Evolutionary conservation across 345 rosid species (phyloP).

Genomic region (Psidium friedrichsthalianum): DNA sequence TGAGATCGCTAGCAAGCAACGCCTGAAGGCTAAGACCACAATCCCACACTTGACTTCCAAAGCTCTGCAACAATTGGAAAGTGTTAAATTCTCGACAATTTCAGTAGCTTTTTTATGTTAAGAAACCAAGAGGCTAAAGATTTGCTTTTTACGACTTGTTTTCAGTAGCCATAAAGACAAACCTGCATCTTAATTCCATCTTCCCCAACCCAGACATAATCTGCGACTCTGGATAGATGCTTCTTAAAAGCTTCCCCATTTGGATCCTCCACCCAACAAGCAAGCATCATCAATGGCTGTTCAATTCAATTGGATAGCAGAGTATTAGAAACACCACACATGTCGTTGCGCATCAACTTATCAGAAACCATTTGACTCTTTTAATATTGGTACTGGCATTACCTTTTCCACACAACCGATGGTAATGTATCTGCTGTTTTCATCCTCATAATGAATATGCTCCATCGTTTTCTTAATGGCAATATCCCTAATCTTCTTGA

Average conservation of each 20-base stretch:
- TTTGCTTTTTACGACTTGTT: background rate
- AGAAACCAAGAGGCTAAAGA: background rate
- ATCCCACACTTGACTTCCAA: constrained; percentile 84
- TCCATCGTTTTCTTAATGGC: constrained; percentile 43
- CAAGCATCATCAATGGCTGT: constrained; percentile 51
- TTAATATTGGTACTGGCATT: background rate
- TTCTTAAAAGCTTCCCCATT: constrained; percentile 38
- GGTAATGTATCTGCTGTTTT: constrained; percentile 53
- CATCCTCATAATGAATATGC: constrained; percentile 61
- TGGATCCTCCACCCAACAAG: constrained; percentile 83
- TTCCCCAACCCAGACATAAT: constrained; percentile 85
- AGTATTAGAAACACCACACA: background rate
- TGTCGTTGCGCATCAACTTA: background rate
- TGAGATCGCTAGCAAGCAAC: constrained; percentile 46
- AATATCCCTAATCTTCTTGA: constrained; percentile 37
- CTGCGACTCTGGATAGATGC: constrained; percentile 66
- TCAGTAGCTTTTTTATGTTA: background rate
- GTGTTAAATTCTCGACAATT: background rate
- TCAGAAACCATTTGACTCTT: background rate
- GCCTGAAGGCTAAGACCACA: constrained; percentile 68
- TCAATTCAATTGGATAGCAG: background rate
- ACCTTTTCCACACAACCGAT: constrained; percentile 63
- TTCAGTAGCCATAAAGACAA: background rate
- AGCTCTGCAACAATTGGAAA: constrained; percentile 29
- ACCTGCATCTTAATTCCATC: constrained; percentile 96